Evolutionary conservation across 192 early-diverging fungal species (phyloP).

Genomic region (Chytriomyces sp.): DNA sequence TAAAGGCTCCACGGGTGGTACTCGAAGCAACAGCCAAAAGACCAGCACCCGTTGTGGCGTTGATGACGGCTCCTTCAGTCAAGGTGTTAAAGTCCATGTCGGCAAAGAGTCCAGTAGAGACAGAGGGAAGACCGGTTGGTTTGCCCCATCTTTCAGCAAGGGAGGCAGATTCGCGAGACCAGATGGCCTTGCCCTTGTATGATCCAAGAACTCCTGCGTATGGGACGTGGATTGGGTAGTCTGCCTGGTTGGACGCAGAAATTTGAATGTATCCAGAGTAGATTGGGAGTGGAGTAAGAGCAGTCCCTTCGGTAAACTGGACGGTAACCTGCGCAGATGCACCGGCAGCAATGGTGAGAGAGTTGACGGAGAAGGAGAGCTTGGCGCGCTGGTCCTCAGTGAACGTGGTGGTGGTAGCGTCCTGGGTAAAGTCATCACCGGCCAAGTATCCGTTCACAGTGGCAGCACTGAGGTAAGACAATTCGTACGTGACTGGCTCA

Average conservation of each 20-base stretch:
- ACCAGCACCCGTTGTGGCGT: too few species aligned
- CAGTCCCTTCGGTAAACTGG: slow-evolving; percentile 20
- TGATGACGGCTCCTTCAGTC: too few species aligned
- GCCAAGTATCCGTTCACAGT: slow-evolving; percentile 3
- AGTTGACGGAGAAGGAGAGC: neutral
- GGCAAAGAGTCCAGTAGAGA: neutral
- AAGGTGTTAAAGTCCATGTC: too few species aligned
- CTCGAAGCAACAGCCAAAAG: too few species aligned
- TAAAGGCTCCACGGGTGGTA: too few species aligned
- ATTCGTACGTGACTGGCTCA: slow-evolving; percentile 22
- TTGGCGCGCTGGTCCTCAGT: slow-evolving; percentile 25
- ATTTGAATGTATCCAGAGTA: too few species aligned
- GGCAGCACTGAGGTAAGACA: slow-evolving; percentile 30
- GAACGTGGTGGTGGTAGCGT: slow-evolving; percentile 10
- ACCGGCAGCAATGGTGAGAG: slow-evolving; percentile 16
- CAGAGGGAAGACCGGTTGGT: too few species aligned
- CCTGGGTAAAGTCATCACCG: slow-evolving; percentile 36
- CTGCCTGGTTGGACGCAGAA: neutral
- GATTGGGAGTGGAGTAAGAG: neutral
- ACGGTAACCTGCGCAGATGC: slow-evolving; percentile 35
- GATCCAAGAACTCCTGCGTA: slow-evolving; percentile 27
- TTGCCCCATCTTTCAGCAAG: neutral
- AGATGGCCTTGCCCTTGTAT: neutral
- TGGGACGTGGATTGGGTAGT: slow-evolving; percentile 27
- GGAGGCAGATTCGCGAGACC: neutral